phyloP scores from a whole-genome alignment of 768 basidiomycete genomes.

The Amanita pallidorosea region DNA sequence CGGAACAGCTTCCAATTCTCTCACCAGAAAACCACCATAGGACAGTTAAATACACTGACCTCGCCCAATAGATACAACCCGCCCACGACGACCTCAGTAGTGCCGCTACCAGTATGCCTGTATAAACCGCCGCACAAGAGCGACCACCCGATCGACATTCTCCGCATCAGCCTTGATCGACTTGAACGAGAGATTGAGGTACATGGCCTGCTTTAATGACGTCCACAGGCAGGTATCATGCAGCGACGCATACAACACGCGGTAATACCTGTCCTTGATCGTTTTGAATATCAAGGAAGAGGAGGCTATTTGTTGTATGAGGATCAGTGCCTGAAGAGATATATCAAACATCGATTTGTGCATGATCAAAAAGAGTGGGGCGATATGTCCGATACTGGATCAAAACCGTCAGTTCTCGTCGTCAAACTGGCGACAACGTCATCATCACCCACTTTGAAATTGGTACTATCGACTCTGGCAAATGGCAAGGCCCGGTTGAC shows the following conservation, averaged over 20 bases:
- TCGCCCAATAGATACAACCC: slow-evolving; percentile 83
- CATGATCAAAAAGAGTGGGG: slow-evolving; percentile 89
- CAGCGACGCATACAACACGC: slow-evolving; percentile 83
- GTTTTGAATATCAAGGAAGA: slow-evolving; percentile 35
- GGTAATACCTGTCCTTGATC: slow-evolving; percentile 60
- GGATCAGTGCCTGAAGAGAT: slow-evolving; percentile 81
- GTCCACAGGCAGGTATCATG: slow-evolving; percentile 70
- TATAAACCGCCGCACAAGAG: slow-evolving; percentile 73
- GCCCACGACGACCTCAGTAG: slow-evolving; percentile 82
- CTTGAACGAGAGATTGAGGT: slow-evolving; percentile 89
- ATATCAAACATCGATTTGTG: slow-evolving; percentile 97
- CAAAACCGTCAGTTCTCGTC: neutral
- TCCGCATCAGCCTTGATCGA: slow-evolving; percentile 57
- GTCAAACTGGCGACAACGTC: neutral
- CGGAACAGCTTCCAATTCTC: slow-evolving; percentile 23
- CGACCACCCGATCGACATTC: slow-evolving; percentile 54
- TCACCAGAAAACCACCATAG: neutral
- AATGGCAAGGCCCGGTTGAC: slow-evolving; percentile 94
- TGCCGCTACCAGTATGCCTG: slow-evolving; percentile 73
- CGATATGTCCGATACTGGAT: slow-evolving; percentile 74
- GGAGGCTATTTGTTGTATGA: slow-evolving; percentile 76
- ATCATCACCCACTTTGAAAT: slow-evolving; percentile 41
- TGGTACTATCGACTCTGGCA: slow-evolving; percentile 65
- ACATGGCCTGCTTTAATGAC: slow-evolving; percentile 94
- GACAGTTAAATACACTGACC: slow-evolving; percentile 30